Conservation (phyloP, 1,284 basidiomycete genomes). For the Agroathelia rolfsii region DNA sequence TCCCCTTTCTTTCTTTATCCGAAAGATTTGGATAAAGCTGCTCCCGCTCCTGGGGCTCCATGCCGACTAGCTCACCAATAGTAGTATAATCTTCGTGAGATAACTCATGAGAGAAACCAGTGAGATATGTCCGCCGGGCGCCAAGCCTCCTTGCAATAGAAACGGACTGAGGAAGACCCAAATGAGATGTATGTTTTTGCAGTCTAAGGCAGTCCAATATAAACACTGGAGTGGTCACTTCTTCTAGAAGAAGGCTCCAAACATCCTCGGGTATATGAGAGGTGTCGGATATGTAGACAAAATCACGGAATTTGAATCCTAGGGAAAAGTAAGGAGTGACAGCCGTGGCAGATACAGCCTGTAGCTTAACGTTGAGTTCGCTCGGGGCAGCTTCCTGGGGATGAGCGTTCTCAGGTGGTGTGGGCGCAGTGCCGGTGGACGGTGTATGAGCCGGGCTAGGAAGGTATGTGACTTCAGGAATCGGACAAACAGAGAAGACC, state of each 20-base stretch:
- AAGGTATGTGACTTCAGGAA: no score
- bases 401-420: no score
- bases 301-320: conserved; percentile 62
- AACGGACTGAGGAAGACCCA: conserved; percentile 54
- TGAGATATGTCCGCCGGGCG: conserved; percentile 54
- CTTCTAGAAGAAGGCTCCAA: conserved; percentile 49
- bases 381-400: no score
- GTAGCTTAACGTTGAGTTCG: no score
- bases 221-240: no score
- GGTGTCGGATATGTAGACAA: conserved; percentile 70
- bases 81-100: conserved; percentile 58
- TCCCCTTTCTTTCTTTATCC: conserved; percentile 29
- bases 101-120: conserved; percentile 64
- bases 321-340: conserved; percentile 59
- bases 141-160: conserved; percentile 41
- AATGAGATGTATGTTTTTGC: conserved; percentile 56
- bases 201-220: conserved; percentile 67
- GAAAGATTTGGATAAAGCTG: conserved; percentile 27
- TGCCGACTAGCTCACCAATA: conserved; percentile 42
- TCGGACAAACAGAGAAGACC: no score
- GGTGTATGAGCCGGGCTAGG: no score
- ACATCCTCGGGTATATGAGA: conserved; percentile 62
- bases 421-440: no score
- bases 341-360: no score
- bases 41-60: conserved; percentile 19